Evolutionary conservation across 495 filamentous ascomycete species (phyloP), one percentile per base, ranked within the genome.

Genomic region (Venustampulla echinocandica): DNA sequence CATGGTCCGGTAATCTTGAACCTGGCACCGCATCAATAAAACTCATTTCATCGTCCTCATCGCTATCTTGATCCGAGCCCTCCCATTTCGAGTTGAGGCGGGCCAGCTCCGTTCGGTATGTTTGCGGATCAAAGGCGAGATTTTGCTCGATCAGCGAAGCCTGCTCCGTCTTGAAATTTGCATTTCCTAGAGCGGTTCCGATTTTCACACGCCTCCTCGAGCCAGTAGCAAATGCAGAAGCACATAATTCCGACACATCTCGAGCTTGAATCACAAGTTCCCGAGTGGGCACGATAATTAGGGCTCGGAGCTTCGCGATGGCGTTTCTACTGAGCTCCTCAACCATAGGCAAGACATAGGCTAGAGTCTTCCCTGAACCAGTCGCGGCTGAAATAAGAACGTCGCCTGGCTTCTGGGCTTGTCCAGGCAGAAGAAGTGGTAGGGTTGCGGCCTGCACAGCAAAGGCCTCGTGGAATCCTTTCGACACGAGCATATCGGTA

Each of bases 301-400:
- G 59, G 2, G 77, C 90, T 36, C 85, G 71, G 0, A 96, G 66
- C 41, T 71, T 76, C 0, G 79, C 82, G 3, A 76, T 61, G 17
- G 69, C 65, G 25, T 69, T 68, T 2, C 71, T 63, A 41, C 78
- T 75, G 32, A 97, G 63, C n/a, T 77, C 74, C 30, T 86, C 77
- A 13, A 95, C 66, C 53, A 96, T 75, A 0, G 90, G 90, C n/a
- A 96, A 68, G 1, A 88, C 72, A 51, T 97, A 97, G 4, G 90
- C 81, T 2, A 97, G 65, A 0, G 90, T 97, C 59, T 97, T 97
- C 37, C 90, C 90, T 0, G 90, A 96, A 3, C 90, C 90, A 1
- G 90, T 97, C 2, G 87, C 78, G 0, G 90, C 90, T 17, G 87
- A 88, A 13, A 97, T 76, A 42, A 92, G 84, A 5, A 97, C 50